Evolutionary conservation across 805 yeast species (phyloP).

Genomic region (Yarrowia keelungensis): DNA sequence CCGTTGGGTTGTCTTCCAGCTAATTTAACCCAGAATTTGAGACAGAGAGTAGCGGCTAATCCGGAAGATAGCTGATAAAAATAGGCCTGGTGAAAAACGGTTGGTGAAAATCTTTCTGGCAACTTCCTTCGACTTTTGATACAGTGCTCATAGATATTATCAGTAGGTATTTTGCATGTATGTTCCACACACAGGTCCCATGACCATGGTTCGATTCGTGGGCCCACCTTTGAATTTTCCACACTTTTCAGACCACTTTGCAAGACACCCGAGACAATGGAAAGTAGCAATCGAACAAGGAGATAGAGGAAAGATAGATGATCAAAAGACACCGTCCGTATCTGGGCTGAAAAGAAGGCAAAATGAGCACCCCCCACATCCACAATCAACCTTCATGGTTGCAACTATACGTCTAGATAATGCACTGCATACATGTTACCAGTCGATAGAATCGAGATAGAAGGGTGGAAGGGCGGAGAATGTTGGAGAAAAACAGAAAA

Average conservation of each 20-base stretch:
- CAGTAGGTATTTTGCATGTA: too few relatives aligned
- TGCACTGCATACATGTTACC: slow-evolving; percentile 17
- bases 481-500: background rate
- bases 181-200: background rate
- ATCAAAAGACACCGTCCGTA: too few relatives aligned
- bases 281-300: background rate
- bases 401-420: slow-evolving; percentile 29
- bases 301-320: background rate
- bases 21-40: slow-evolving; percentile 29
- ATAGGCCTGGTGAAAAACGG: background rate
- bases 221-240: slow-evolving; percentile 9
- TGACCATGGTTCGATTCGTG: slow-evolving; percentile 36
- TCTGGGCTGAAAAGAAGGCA: background rate
- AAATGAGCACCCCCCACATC: background rate
- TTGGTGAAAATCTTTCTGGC: background rate
- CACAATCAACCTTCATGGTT: slow-evolving; percentile 20
- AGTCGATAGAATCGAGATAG: slow-evolving; percentile 1
- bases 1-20: slow-evolving; percentile 9
- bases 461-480: background rate
- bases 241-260: background rate
- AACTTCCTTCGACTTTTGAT: too few relatives aligned
- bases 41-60: slow-evolving; percentile 5
- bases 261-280: background rate
- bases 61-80: slow-evolving; percentile 1
- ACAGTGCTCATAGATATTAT: too few relatives aligned